Evolutionary conservation across 2,329 filamentous ascomycete genomes (phyloP), one percentile per base, ranked within the genome.

Genomic region (Talaromyces sp.): DNA sequence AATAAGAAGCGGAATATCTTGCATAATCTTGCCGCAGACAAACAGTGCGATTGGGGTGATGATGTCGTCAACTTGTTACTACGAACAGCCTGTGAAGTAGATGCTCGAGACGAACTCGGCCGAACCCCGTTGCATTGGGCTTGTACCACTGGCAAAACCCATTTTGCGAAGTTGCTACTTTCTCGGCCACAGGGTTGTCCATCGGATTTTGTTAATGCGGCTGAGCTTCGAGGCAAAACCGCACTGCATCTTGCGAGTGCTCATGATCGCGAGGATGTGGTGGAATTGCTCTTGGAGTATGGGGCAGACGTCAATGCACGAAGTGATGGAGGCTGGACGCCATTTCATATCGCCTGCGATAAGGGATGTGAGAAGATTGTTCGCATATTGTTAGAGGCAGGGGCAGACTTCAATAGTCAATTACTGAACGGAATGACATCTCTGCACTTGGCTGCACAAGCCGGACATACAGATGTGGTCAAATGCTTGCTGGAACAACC

Each of bases 51-150:
- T 37, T 80, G 78, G 78, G 76, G 74, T 1, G 68, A 76, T 31
- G 73, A 78, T 59, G 73, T 78, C 17, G 71, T 80, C 17, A 66
- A 69, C 15, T 57, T 76, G 52, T 60, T 80, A 37, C 61, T 80
- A 48, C 63, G 66, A 19, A 73, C 72, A 4, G 66, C 70, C 21
- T 75, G 76, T 59, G 63, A 67, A 10, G 66, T 80, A 31, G 76
- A 78, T 61, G 74, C 72, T 0, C 69, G 71, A 28, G 78, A 80
- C 64, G 73, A 74, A 53, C 66, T 79, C 21, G 78, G 78, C 9
- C 75, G 82, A 11, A 82, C 80, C 31, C 79, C 83, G 2, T 66
- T 85, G 41, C 76, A 84, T 60, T 84, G 82, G 81, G 81, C 82
- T 1, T 82, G 80, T 36, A 81, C 79, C 22, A 82, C 81, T 45